These are phyloP conservation scores for Epichloe uncinata DNA, from an alignment of 2,329 filamentous ascomycete species.

Conservation along the genomic window DNA sequence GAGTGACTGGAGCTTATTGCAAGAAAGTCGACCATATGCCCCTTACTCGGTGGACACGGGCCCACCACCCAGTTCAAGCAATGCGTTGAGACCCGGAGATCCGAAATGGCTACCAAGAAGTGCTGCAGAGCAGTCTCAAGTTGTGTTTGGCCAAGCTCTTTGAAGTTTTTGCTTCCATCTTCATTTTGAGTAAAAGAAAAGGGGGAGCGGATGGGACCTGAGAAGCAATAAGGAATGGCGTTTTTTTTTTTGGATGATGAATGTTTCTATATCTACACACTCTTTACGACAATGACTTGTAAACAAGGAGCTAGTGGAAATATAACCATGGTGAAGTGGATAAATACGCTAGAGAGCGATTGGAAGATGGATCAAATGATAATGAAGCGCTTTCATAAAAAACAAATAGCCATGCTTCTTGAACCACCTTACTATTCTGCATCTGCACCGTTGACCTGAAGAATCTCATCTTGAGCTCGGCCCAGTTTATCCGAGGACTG, in stretches of 20 bases:
- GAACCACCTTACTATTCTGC: too few relatives aligned
- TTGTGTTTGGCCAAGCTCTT: slow-evolving; percentile 2
- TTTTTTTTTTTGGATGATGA: not conserved
- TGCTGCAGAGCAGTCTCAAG: not conserved
- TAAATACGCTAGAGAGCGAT: too few relatives aligned
- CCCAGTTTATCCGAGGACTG: too few relatives aligned
- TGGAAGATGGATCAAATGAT: too few relatives aligned
- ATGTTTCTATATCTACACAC: not conserved
- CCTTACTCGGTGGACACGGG: not conserved
- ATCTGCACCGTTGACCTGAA: too few relatives aligned
- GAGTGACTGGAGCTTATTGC: slow-evolving; percentile 23
- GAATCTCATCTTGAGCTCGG: too few relatives aligned
- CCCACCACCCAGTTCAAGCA: not conserved
- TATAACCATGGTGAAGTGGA: too few relatives aligned
- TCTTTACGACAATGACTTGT: not conserved
- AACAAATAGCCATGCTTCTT: too few relatives aligned
- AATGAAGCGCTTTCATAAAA: too few relatives aligned
- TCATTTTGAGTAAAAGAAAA: too few relatives aligned
- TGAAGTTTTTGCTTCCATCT: not conserved
- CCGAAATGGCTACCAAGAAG: not conserved
- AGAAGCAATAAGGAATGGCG: not conserved
- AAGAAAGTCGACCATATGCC: slow-evolving; percentile 4
- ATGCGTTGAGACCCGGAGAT: too few relatives aligned
- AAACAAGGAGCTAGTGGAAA: not conserved
- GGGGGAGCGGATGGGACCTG: not conserved